Percentiles rank a stretch among this genome's conserved stretches.
These are phyloP conservation scores for Neopestalotiopsis clavispora DNA, from an alignment of 2,329 filamentous ascomycete genomes.

Conservation along the genomic window DNA sequence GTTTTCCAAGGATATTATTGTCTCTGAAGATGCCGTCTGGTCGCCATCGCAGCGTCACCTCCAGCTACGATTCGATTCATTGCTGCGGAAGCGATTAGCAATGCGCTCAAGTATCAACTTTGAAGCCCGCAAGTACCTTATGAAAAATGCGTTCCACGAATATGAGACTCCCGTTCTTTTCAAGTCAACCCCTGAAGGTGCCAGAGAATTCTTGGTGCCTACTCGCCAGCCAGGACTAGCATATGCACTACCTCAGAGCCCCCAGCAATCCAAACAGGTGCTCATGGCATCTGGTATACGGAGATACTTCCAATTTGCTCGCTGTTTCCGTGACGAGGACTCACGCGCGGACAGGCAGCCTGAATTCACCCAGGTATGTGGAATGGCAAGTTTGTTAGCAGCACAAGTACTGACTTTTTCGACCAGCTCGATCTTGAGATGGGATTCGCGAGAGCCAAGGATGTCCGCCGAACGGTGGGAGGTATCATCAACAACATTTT, in stretches of 20 bases:
- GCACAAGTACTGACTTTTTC: background rate
- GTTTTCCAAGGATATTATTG: constrained; percentile 77
- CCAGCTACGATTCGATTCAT: constrained; percentile 77
- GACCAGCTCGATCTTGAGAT: constrained; percentile 87
- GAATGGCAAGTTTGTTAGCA: background rate
- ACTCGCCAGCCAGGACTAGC: constrained; percentile 76
- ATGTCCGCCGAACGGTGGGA: constrained; percentile 67
- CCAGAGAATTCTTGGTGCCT: constrained; percentile 91
- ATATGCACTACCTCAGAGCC: constrained; percentile 93
- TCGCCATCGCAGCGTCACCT: constrained; percentile 78
- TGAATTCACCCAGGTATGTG: constrained; percentile 85
- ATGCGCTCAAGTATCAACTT: constrained; percentile 66
- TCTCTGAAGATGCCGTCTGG: constrained; percentile 76
- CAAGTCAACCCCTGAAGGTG: constrained; percentile 96
- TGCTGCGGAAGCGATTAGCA: constrained; percentile 69
- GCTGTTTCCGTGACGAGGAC: constrained; percentile 95
- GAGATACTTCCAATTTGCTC: constrained; percentile 90
- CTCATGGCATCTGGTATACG: constrained; percentile 88
- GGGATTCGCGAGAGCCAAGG: constrained; percentile 76
- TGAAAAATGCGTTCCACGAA: constrained; percentile 64
- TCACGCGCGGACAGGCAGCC: constrained; percentile 90
- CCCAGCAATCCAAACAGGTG: constrained; percentile 98
- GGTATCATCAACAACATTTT: constrained; percentile 60
- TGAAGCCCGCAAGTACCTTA: constrained; percentile 40
- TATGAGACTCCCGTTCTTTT: constrained; percentile 94